Base-by-base conservation (phyloP, 2,329 filamentous ascomycete species). In the Sporothrix mexicana region DNA sequence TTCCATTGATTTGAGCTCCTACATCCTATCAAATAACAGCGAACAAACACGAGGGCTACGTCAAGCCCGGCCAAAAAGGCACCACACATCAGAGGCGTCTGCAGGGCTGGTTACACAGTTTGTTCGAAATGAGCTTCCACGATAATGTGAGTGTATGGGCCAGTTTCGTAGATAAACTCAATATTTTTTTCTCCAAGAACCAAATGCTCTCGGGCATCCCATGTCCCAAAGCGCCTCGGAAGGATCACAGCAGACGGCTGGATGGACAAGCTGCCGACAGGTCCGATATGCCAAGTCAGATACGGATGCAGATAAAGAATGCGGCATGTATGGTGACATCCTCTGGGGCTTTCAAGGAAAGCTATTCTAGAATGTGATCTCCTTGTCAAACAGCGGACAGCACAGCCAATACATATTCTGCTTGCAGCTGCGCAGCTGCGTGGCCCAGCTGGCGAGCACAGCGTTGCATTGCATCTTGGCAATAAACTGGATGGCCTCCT, bases 11-110 rank as follows among this genome's bases (percentile, higher is more conserved):
- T 41, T 7, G 7, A 6, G 7, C 1, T 13, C 13, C 9, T 1
- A 36, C n/a, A 36, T 7, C 57, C 57, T n/a, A n/a, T 41, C 6
- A 10, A 61, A 61, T 61, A 66, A 25, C 45, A 68, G 66, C 45
- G 66, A 69, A 47, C 13, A 69, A 41, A 41, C 41, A 17, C 53
- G 64, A 66, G 62, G 30, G 49, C 3, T 5, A 53, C 13, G 5
- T 17, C 8, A 13, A 66, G 15, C 3, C 17, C n/a, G 30, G 15
- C 6, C 36, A 62, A 62, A 30, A 30, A 30, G 30, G 30, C 3
- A 43, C 15, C 15, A 45, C 3, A 7, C 15, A 2, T 17, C 2
- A 30, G 36, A 7, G 15, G 59, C 36, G 36, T 20, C 59, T 62
- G 59, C 59, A 62, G 17, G 59, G 17, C 17, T 41, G 30, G 59